A percentile compares a stretch with the other conserved stretches of the same genome.
phyloP scores from a whole-genome alignment of 208 protist species.

The Angomonas deanei region DNA sequence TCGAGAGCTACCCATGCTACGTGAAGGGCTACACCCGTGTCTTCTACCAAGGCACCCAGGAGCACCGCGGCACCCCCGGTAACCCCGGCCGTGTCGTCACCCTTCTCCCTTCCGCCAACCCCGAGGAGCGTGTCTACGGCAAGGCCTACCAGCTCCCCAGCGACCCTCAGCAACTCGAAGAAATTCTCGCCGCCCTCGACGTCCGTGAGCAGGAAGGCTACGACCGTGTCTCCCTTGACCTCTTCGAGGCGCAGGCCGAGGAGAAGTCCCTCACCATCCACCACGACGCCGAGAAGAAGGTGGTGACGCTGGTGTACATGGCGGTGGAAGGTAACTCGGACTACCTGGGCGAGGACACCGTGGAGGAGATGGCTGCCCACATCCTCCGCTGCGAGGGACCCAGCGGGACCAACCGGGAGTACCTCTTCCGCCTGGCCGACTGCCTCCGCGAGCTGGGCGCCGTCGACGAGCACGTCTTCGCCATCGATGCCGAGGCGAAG shows the following conservation, averaged over 20 bases:
- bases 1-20: constrained; percentile 47
- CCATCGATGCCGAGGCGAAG: constrained; percentile 22
- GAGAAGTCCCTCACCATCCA: not conserved
- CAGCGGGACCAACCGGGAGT: constrained; percentile 71
- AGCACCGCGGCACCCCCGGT: constrained; percentile 65
- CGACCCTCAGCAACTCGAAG: constrained; percentile 29
- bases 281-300: constrained; percentile 13
- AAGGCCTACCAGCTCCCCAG: constrained; percentile 67
- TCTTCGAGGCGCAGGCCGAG: constrained; percentile 32
- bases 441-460: constrained; percentile 40
- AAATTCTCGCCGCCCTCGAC: constrained; percentile 53
- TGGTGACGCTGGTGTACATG: constrained; percentile 65
- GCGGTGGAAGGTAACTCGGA: constrained; percentile 59
- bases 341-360: constrained; percentile 49
- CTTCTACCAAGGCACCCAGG: constrained; percentile 75
- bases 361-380: constrained; percentile 55
- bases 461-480: constrained; percentile 60
- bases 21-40: constrained; percentile 64
- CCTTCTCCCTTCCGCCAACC: constrained; percentile 31
- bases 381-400: constrained; percentile 47
- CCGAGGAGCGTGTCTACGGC: constrained; percentile 49
- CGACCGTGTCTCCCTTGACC: constrained; percentile 36
- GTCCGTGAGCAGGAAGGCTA: constrained; percentile 67
- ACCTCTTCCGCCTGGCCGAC: constrained; percentile 62
- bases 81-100: constrained; percentile 76